Evolutionary conservation across 2,329 filamentous ascomycete genomes (phyloP).

Genomic region (Apiospora sp.): DNA sequence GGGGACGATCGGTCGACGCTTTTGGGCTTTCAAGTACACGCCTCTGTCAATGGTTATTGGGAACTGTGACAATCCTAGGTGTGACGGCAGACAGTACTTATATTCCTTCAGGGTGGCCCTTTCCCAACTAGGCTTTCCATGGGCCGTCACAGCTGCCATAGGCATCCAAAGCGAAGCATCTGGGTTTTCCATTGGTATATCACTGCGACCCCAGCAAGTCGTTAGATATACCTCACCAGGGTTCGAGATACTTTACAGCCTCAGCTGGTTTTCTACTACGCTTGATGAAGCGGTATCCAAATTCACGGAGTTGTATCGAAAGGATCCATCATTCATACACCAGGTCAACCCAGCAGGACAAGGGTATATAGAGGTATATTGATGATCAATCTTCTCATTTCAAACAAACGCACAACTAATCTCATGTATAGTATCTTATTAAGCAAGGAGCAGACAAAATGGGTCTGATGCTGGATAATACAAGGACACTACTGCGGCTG

Average conservation of each 20-base stretch:
- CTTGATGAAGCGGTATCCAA: neutral
- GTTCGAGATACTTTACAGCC: neutral
- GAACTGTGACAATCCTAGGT: neutral
- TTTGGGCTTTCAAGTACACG: constrained; percentile 23
- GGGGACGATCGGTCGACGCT: neutral
- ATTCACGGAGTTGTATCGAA: constrained; percentile 3
- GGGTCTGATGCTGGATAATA: too few relatives aligned
- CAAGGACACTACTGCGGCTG: neutral
- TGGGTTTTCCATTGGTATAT: neutral
- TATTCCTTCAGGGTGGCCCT: constrained; percentile 1
- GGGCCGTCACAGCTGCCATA: constrained; percentile 3
- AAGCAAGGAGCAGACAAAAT: too few relatives aligned
- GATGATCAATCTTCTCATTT: neutral
- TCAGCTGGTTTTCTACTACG: neutral
- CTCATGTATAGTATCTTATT: neutral
- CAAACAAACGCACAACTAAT: neutral
- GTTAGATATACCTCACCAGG: constrained; percentile 21
- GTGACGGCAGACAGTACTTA: neutral
- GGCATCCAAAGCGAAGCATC: neutral
- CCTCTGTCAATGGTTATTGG: constrained; percentile 20
- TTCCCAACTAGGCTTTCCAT: constrained; percentile 15
- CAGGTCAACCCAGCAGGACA: constrained; percentile 20
- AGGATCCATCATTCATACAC: neutral
- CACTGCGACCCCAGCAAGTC: neutral
- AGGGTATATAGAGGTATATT: constrained; percentile 23